Conservation (phyloP, 1,284 basidiomycete species). For the Neonothopanus nambi region DNA sequence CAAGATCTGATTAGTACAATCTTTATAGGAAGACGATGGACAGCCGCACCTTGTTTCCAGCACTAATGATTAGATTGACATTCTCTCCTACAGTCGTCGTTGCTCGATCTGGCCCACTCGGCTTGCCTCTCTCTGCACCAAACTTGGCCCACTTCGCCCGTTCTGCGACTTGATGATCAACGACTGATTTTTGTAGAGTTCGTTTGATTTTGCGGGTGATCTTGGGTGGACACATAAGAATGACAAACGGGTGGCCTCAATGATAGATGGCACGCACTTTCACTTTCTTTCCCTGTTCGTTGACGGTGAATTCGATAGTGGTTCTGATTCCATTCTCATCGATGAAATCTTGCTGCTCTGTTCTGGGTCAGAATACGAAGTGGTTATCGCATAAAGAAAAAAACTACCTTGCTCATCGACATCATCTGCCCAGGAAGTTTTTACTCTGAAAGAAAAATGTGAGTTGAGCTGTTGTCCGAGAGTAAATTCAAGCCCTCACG, state of each 20-base stretch:
- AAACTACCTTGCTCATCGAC: constrained; percentile 70
- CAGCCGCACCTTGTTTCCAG: constrained; percentile 76
- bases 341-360: constrained; percentile 56
- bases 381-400: not conserved
- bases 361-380: not conserved
- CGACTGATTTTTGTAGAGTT: constrained; percentile 88
- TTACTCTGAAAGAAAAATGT: constrained; percentile 33
- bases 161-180: constrained; percentile 92
- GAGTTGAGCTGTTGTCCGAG: too few relatives aligned
- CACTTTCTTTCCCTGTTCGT: constrained; percentile 94
- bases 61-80: constrained; percentile 81
- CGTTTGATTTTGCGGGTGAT: constrained; percentile 88
- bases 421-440: constrained; percentile 84
- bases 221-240: constrained; percentile 37
- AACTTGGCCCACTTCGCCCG: constrained; percentile 95
- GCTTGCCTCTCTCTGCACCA: constrained; percentile 87
- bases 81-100: constrained; percentile 97
- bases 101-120: constrained; percentile 87
- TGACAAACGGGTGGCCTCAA: not conserved
- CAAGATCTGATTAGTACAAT: too few relatives aligned
- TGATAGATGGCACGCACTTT: constrained; percentile 64
- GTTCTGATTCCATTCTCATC: constrained; percentile 92
- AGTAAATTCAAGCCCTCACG: not conserved
- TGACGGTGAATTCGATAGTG: constrained; percentile 80
- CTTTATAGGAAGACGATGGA: too few relatives aligned